Evolutionary conservation across 2,329 filamentous ascomycete species (phyloP), one percentile per base, ranked within the genome.

Genomic region (Onygena corvina): DNA sequence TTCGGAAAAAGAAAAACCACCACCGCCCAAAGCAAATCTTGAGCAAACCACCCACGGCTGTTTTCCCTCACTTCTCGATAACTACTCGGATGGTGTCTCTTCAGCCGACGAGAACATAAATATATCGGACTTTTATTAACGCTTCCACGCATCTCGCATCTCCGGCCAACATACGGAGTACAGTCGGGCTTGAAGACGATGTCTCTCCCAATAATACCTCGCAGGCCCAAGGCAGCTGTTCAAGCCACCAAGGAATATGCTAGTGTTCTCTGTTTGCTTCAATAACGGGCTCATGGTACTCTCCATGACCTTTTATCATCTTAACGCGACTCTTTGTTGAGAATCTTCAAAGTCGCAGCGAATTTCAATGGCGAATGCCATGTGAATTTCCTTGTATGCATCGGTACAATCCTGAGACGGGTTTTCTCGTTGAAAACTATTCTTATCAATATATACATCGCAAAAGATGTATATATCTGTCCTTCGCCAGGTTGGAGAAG

Each of bases 321-420:
- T 14, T 16, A 42, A 14, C 16, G 38, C 38, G 38, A 42, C 21
- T n/a, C 38, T 42, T 42, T 42, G 38, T 42, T 23, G 38, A 21
- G 38, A 20, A 42, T 21, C 20, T 21, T 16, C 38, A 27, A 20
- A 20, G 9, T 25, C 38, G 14, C 27, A 20, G 27, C 38, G 38
- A 42, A n/a, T 3, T 12, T n/a, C 5, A 14, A 27, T 14, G 38
- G 38, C 38, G 38, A 42, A 42, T 42, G 7, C 38, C 38, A 23
- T n/a, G 1, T 25, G 38, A n/a, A n/a, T n/a, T n/a, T n/a, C 14
- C 38, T 42, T 42, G 25, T 25, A 38, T 21, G n/a, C 27, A 20
- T 18, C 14, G 11, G 7, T 34, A 33, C n/a, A 12, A 20, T 11
- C 18, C 11, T 12, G 18, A 40, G 3, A 20, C 3, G 11, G 21